Percentiles rank a stretch among this genome's conserved stretches.
phyloP scores from a whole-genome alignment of 2,329 filamentous ascomycete genomes.

The Hypoxylon sp. region DNA sequence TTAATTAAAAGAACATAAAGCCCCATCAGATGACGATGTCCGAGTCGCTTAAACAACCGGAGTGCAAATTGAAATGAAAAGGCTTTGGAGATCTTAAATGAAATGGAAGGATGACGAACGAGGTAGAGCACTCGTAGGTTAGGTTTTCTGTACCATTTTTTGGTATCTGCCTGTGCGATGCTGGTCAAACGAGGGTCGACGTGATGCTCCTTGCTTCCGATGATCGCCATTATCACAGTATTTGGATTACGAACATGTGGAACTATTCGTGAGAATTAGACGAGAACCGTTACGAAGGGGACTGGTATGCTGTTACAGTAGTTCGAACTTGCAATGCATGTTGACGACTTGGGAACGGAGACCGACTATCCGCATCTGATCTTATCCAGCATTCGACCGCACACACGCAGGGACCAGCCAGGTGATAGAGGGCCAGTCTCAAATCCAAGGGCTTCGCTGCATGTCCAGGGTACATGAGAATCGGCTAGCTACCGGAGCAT shows the following conservation, averaged over 20 bases:
- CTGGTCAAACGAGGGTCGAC: conserved; percentile 53
- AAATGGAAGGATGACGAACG: conserved; percentile 16
- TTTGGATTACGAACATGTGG: background rate
- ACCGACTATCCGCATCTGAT: conserved; percentile 37
- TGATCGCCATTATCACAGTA: conserved; percentile 51
- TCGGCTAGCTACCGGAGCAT: too few species aligned
- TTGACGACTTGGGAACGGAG: conserved; percentile 26
- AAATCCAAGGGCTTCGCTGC: too few species aligned
- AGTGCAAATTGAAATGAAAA: background rate
- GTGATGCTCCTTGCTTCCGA: conserved; percentile 54
- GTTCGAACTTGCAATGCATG: too few species aligned
- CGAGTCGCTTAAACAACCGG: background rate
- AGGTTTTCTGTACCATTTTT: conserved; percentile 58
- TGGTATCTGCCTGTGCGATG: conserved; percentile 55
- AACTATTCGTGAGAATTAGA: background rate
- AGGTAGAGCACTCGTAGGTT: conserved; percentile 57
- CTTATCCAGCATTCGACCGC: conserved; percentile 36
- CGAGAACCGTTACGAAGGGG: background rate
- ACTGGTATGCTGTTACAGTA: background rate
- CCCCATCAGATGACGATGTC: background rate
- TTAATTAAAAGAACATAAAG: conserved; percentile 17
- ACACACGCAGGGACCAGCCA: too few species aligned
- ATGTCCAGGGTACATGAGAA: too few species aligned
- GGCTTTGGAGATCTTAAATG: background rate
- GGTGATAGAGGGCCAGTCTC: too few species aligned